phyloP scores from a whole-genome alignment of 768 basidiomycete species.

The Termitomyces sp. region DNA sequence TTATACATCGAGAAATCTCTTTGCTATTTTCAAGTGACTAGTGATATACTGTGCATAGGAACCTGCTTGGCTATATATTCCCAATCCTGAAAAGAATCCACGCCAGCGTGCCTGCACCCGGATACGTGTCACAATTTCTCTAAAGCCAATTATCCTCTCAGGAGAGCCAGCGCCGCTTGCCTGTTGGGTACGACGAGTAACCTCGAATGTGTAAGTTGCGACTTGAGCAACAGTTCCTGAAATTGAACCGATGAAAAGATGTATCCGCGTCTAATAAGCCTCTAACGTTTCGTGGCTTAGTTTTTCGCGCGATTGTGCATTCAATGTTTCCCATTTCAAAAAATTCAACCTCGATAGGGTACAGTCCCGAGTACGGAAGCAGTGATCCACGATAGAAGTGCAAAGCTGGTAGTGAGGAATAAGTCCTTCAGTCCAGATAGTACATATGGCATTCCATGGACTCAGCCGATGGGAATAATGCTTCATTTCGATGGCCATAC shows the following conservation, averaged over 20 bases:
- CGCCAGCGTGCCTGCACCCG: constrained; percentile 18
- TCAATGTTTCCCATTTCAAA: constrained; percentile 22
- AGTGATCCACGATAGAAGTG: constrained; percentile 1
- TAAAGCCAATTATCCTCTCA: constrained; percentile 17
- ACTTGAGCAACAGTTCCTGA: constrained; percentile 19
- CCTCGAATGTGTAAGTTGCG: constrained; percentile 20
- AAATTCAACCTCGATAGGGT: constrained; percentile 21
- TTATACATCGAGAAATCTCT: background rate
- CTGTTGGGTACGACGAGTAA: constrained; percentile 22
- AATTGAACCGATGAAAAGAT: constrained; percentile 21
- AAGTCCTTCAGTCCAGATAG: background rate
- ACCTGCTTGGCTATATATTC: constrained; percentile 22
- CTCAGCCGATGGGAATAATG: background rate
- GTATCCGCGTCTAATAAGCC: constrained; percentile 17
- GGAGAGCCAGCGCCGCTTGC: constrained; percentile 19
- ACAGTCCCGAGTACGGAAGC: constrained; percentile 5
- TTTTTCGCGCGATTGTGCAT: constrained; percentile 13
- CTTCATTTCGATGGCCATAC: constrained; percentile 5
- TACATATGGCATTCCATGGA: background rate
- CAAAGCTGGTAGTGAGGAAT: background rate
- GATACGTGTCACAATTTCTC: constrained; percentile 15
- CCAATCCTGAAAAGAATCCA: constrained; percentile 21
- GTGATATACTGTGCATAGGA: constrained; percentile 20
- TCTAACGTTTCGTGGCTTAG: constrained; percentile 13
- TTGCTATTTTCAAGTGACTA: constrained; percentile 16